Evolutionary conservation across 805 yeast genomes (phyloP).

Genomic region (Ogataea philodendri): DNA sequence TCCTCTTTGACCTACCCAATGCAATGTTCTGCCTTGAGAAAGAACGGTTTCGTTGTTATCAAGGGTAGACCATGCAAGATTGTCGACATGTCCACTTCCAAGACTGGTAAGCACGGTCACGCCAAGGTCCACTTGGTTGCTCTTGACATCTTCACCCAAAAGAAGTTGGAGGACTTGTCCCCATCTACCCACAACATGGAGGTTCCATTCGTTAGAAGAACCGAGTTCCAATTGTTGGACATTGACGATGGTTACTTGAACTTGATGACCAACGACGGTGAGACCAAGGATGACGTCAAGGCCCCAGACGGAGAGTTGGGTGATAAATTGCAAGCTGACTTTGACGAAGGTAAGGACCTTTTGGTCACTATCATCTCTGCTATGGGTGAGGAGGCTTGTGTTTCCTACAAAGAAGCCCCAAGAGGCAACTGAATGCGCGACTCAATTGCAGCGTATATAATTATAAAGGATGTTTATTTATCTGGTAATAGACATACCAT

Average conservation of each 20-base stretch:
- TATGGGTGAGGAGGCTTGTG: conserved; percentile 99
- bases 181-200: conserved; percentile 99
- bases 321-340: conserved; percentile 85
- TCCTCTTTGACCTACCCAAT: conserved; percentile 97
- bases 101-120: conserved; percentile 99
- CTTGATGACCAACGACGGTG: conserved; percentile 96
- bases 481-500: conserved; percentile 10
- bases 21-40: conserved; percentile 99
- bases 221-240: conserved; percentile 95
- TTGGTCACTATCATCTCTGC: conserved; percentile 95
- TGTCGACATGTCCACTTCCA: conserved; percentile 99
- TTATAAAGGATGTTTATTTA: conserved; percentile 20
- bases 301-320: conserved; percentile 98
- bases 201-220: conserved; percentile 96
- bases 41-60: conserved; percentile 98
- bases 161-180: conserved; percentile 99
- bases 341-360: conserved; percentile 98
- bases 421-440: conserved; percentile 40
- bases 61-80: conserved; percentile 99
- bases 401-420: conserved; percentile 98
- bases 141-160: conserved; percentile 97
- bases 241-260: conserved; percentile 97
- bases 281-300: conserved; percentile 98
- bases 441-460: conserved; percentile 15
- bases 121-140: conserved; percentile 99